phyloP scores from a whole-genome alignment of 1,284 basidiomycete genomes.

The Sporisorium graminicola region DNA sequence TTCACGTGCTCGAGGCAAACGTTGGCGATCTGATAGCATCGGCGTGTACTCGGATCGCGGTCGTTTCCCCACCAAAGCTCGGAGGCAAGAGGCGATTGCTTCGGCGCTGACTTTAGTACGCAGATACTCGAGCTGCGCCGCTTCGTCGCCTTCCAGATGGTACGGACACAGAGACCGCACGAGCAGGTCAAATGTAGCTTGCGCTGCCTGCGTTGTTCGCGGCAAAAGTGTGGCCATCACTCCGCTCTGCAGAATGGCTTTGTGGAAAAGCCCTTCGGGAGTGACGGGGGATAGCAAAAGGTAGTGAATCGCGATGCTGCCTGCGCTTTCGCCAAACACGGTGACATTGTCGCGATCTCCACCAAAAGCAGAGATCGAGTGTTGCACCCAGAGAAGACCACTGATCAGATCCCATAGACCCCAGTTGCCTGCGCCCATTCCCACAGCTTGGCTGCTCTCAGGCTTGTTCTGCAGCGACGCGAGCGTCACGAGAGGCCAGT shows the following conservation, averaged over 20 bases:
- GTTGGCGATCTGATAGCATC: background rate
- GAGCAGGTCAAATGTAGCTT: constrained; percentile 46
- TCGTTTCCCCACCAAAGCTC: constrained; percentile 33
- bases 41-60: constrained; percentile 46
- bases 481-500: constrained; percentile 34
- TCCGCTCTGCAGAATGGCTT: constrained; percentile 50
- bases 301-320: constrained; percentile 52
- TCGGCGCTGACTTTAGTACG: constrained; percentile 33
- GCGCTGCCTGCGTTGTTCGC: constrained; percentile 34
- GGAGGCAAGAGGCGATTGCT: constrained; percentile 23
- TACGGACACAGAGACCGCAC: constrained; percentile 22
- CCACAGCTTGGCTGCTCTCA: too few species aligned
- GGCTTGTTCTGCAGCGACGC: constrained; percentile 23
- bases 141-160: constrained; percentile 30
- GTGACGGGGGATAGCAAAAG: constrained; percentile 30
- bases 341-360: constrained; percentile 75
- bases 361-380: constrained; percentile 77
- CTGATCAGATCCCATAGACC: constrained; percentile 77
- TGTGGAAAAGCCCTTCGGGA: constrained; percentile 43
- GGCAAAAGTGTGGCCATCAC: constrained; percentile 43
- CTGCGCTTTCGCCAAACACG: constrained; percentile 62
- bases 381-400: constrained; percentile 75
- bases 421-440: constrained; percentile 71
- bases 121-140: constrained; percentile 37
- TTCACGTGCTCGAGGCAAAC: constrained; percentile 29